Evolutionary conservation across 306 rosid genomes (phyloP).

Genomic region (Sophora flavescens): DNA sequence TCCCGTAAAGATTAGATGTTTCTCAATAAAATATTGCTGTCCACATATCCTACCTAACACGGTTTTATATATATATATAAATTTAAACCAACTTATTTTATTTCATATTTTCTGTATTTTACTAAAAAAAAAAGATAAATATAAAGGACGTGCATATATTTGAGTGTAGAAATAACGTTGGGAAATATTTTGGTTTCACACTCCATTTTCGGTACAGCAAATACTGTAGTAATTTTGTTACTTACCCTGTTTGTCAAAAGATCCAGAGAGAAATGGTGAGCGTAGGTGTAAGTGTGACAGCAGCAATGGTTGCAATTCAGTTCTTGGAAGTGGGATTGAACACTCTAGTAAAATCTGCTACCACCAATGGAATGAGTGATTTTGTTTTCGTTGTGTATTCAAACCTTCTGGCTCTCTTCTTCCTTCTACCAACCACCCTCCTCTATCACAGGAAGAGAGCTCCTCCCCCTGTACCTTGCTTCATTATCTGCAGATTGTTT

Average conservation of each 20-base stretch:
- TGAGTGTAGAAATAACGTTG: too few species aligned
- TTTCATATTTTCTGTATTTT: too few species aligned
- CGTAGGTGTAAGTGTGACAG: constrained; percentile 38
- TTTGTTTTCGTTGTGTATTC: constrained; percentile 50
- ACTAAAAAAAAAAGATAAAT: too few species aligned
- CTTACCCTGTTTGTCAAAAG: too few species aligned
- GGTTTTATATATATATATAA: too few species aligned
- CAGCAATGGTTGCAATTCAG: constrained; percentile 49
- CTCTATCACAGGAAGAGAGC: constrained; percentile 51
- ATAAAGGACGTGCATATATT: too few species aligned
- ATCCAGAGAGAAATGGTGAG: constrained; percentile 35
- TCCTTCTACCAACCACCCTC: constrained; percentile 50
- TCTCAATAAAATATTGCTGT: neutral
- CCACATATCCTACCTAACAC: too few species aligned
- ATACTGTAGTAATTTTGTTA: too few species aligned
- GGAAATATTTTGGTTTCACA: too few species aligned
- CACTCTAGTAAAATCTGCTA: constrained; percentile 52
- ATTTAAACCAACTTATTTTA: too few species aligned
- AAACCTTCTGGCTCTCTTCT: constrained; percentile 48
- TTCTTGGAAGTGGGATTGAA: constrained; percentile 47
- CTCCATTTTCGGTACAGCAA: too few species aligned
- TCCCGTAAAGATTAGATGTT: too few species aligned
- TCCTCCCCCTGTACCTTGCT: constrained; percentile 41
- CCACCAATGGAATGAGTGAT: constrained; percentile 48
- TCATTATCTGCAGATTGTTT: constrained; percentile 43